A percentile compares a stretch with the other conserved stretches of the same genome.
phyloP scores from a whole-genome alignment of 768 basidiomycete genomes.

The Tremella yokohamensis region DNA sequence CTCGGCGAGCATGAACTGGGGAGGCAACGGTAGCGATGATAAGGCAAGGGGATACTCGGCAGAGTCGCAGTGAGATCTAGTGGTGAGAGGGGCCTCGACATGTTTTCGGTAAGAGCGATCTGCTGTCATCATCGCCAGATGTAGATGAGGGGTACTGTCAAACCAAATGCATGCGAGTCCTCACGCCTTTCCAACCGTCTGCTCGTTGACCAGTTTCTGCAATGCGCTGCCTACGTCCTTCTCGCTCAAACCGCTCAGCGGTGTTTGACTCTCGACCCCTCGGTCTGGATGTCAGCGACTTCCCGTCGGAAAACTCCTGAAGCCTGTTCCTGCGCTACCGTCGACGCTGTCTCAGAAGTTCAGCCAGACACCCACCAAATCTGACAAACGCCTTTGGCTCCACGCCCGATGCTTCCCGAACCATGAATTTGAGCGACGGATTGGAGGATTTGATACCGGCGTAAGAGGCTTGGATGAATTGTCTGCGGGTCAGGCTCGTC shows the following conservation, averaged over 20 bases:
- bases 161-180: not conserved
- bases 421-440: constrained; percentile 50
- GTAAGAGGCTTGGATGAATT: constrained; percentile 48
- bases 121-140: too few species aligned
- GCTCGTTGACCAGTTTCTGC: constrained; percentile 30
- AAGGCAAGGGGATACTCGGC: not conserved
- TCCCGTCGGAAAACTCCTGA: too few species aligned
- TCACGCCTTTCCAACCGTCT: constrained; percentile 32
- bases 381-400: constrained; percentile 48
- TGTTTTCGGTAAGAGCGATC: too few species aligned
- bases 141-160: too few species aligned
- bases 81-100: not conserved
- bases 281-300: constrained; percentile 37
- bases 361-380: constrained; percentile 43
- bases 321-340: too few species aligned
- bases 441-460: constrained; percentile 47
- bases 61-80: not conserved
- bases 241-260: constrained; percentile 44
- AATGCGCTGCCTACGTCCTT: constrained; percentile 43
- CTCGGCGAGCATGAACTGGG: too few species aligned
- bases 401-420: constrained; percentile 49
- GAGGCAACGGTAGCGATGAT: too few species aligned
- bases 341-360: too few species aligned
- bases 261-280: constrained; percentile 43
- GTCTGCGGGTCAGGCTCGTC: constrained; percentile 21